Percentiles rank a stretch among this genome's conserved stretches.
phyloP scores from a whole-genome alignment of 805 yeast species.

The Lipomyces kockii region DNA sequence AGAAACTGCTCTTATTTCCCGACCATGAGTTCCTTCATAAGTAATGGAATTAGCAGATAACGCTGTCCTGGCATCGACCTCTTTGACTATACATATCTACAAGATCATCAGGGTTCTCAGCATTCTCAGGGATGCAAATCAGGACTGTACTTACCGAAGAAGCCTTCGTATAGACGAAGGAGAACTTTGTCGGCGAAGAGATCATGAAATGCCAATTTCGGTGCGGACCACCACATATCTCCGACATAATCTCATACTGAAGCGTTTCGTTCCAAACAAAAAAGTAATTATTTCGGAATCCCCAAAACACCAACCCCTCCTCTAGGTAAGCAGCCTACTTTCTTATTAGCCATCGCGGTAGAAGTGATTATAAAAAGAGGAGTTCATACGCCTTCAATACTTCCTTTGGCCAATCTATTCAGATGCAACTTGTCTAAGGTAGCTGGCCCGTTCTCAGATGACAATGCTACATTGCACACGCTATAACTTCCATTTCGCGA shows the following conservation, averaged over 20 bases:
- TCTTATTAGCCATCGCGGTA: neutral
- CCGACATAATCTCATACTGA: slow-evolving; percentile 70
- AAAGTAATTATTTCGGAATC: slow-evolving; percentile 80
- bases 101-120: neutral
- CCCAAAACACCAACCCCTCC: slow-evolving; percentile 65
- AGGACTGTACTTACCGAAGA: slow-evolving; percentile 29
- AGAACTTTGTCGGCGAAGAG: slow-evolving; percentile 42
- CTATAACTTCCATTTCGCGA: slow-evolving; percentile 29
- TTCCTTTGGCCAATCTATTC: slow-evolving; percentile 74
- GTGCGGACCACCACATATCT: slow-evolving; percentile 89
- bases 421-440: slow-evolving; percentile 51
- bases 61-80: slow-evolving; percentile 45
- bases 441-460: neutral
- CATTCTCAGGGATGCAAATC: neutral
- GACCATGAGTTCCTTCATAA: slow-evolving; percentile 79
- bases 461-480: slow-evolving; percentile 14
- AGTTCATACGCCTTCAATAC: slow-evolving; percentile 66
- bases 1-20: slow-evolving; percentile 81
- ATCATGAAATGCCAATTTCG: slow-evolving; percentile 70
- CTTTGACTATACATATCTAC: neutral
- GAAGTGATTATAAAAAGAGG: neutral
- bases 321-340: slow-evolving; percentile 41
- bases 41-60: slow-evolving; percentile 38
- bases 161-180: slow-evolving; percentile 65
- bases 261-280: slow-evolving; percentile 81